Evolutionary conservation across 2,329 filamentous ascomycete genomes (phyloP).

Genomic region (Ascochyta clinopodiicola): DNA sequence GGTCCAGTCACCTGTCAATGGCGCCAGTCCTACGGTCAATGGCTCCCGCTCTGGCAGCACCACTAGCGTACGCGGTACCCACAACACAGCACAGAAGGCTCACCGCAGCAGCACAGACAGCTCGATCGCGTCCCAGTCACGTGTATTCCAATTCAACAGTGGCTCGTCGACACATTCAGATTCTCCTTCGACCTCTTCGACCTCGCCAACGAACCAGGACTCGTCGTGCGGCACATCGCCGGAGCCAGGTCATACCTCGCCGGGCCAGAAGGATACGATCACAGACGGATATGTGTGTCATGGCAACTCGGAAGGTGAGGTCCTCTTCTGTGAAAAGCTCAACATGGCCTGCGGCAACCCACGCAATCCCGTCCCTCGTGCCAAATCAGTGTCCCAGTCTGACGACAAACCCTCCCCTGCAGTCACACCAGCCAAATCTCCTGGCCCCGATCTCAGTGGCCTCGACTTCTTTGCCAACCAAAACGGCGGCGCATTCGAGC

Average conservation of each 20-base stretch:
- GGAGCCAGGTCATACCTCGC: slow-evolving; percentile 76
- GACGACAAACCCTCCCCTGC: slow-evolving; percentile 48
- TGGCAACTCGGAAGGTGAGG: slow-evolving; percentile 58
- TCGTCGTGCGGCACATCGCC: slow-evolving; percentile 78
- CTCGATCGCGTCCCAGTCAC: slow-evolving; percentile 49
- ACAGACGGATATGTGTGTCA: slow-evolving; percentile 55
- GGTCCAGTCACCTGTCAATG: slow-evolving; percentile 36
- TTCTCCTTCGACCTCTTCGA: slow-evolving; percentile 60
- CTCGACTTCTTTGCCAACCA: slow-evolving; percentile 80
- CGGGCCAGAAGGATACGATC: slow-evolving; percentile 68
- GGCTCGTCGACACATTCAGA: slow-evolving; percentile 55
- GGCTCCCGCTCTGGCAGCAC: slow-evolving; percentile 44
- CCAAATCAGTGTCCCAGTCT: slow-evolving; percentile 50
- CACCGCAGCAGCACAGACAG: slow-evolving; percentile 50
- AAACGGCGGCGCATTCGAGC: slow-evolving; percentile 86
- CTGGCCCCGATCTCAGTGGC: slow-evolving; percentile 53
- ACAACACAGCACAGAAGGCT: slow-evolving; percentile 21
- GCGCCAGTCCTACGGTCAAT: slow-evolving; percentile 40
- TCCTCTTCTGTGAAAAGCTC: slow-evolving; percentile 62
- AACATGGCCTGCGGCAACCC: slow-evolving; percentile 63
- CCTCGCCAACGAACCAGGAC: slow-evolving; percentile 57
- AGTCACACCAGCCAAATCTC: slow-evolving; percentile 43
- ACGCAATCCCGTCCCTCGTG: slow-evolving; percentile 60
- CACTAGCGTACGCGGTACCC: slow-evolving; percentile 34
- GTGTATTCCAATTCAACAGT: slow-evolving; percentile 60